Percentiles rank a stretch among this genome's conserved stretches.
phyloP scores from a whole-genome alignment of 2,329 filamentous ascomycete species.

The Stemphylium beticola region DNA sequence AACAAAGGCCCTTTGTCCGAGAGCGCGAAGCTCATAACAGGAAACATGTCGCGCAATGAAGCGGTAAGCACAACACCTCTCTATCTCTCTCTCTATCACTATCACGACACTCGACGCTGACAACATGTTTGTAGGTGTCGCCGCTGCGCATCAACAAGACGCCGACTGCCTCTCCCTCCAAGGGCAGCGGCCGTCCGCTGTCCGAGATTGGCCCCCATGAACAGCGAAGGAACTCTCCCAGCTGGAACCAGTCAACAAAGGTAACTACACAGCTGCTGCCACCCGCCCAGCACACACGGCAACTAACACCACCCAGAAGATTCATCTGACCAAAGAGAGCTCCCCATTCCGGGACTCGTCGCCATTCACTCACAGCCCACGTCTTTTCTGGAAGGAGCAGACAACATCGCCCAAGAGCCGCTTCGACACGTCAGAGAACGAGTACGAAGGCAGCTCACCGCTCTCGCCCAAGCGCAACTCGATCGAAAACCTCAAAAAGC shows the following conservation, averaged over 20 bases:
- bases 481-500: slow-evolving; percentile 92
- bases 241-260: slow-evolving; percentile 78
- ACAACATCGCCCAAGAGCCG: slow-evolving; percentile 67
- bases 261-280: slow-evolving; percentile 52
- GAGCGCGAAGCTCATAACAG: slow-evolving; percentile 11
- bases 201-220: slow-evolving; percentile 88
- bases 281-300: slow-evolving; percentile 17
- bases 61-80: slow-evolving; percentile 40
- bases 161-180: slow-evolving; percentile 67
- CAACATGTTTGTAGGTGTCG: slow-evolving; percentile 63
- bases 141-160: slow-evolving; percentile 81
- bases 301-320: slow-evolving; percentile 61
- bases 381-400: slow-evolving; percentile 86
- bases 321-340: slow-evolving; percentile 72
- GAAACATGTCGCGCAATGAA: slow-evolving; percentile 50
- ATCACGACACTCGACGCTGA: slow-evolving; percentile 12
- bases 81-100: not conserved
- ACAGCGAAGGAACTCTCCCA: slow-evolving; percentile 88
- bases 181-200: slow-evolving; percentile 68
- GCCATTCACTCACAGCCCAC: slow-evolving; percentile 75
- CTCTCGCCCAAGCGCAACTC: slow-evolving; percentile 81
- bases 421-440: slow-evolving; percentile 70
- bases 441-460: slow-evolving; percentile 61
- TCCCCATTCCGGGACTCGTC: slow-evolving; percentile 83
- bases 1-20: slow-evolving; percentile 11